A percentile compares a stretch with the other conserved stretches of the same genome.
Conservation (phyloP, 2,329 filamentous ascomycete genomes). For the Monosporascus sp. region DNA sequence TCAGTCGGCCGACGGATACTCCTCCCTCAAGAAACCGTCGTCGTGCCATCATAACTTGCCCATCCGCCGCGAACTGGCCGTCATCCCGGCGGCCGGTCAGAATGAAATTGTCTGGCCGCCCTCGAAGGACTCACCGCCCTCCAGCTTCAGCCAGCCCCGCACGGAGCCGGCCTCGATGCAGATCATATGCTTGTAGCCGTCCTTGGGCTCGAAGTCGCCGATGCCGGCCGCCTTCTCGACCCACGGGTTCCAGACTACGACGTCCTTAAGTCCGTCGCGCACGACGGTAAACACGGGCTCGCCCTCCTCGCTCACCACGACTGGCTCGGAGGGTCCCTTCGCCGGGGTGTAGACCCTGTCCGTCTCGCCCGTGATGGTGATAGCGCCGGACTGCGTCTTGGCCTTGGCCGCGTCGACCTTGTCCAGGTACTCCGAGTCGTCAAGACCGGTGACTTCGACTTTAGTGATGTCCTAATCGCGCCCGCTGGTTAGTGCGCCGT, state of each 20-base stretch:
- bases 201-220: conserved; percentile 82
- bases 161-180: conserved; percentile 91
- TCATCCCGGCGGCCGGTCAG: conserved; percentile 13
- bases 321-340: conserved; percentile 52
- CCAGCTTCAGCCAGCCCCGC: conserved; percentile 74
- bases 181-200: conserved; percentile 88
- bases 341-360: conserved; percentile 82
- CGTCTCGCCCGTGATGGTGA: conserved; percentile 72
- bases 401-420: conserved; percentile 67
- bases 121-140: conserved; percentile 67
- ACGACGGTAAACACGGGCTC: conserved; percentile 66
- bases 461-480: conserved; percentile 69
- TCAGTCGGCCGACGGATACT: too few species aligned
- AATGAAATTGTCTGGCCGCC: conserved; percentile 52
- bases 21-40: too few species aligned
- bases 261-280: conserved; percentile 79
- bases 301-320: conserved; percentile 59
- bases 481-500: background rate
- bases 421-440: conserved; percentile 73
- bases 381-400: conserved; percentile 58
- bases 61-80: too few species aligned
- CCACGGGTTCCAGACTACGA: conserved; percentile 98
- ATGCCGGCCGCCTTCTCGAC: conserved; percentile 76
- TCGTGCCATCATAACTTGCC: too few species aligned
- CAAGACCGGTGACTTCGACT: conserved; percentile 69